These are phyloP conservation scores for Melampsora americana DNA, from an alignment of 1,284 basidiomycete genomes.

Conservation along the genomic window DNA sequence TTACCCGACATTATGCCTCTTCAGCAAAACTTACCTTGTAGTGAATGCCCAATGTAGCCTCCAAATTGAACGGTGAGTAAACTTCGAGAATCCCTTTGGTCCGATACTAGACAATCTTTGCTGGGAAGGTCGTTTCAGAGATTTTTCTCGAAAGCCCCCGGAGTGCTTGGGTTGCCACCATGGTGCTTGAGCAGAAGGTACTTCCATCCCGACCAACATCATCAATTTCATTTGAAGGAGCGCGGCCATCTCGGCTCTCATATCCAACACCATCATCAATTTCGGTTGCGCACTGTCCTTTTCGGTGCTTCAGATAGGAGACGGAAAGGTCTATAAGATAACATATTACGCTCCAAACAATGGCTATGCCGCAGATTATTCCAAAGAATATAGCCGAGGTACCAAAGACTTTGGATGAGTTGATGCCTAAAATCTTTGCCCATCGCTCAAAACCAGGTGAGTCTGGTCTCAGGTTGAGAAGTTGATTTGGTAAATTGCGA, in stretches of 20 bases:
- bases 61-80: constrained; percentile 2
- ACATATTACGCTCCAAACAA: neutral
- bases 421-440: constrained; percentile 15
- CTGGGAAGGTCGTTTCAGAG: neutral
- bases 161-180: constrained; percentile 3
- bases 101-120: neutral
- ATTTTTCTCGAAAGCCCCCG: neutral
- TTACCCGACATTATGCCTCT: neutral
- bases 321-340: constrained; percentile 8
- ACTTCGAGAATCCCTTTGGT: neutral
- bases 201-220: neutral
- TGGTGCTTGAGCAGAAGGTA: neutral
- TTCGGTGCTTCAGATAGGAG: no score
- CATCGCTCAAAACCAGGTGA: constrained; percentile 23
- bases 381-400: constrained; percentile 22
- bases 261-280: constrained; percentile 15
- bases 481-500: constrained; percentile 28
- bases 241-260: neutral
- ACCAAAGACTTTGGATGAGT: constrained; percentile 6
- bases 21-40: constrained; percentile 13
- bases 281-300: no score
- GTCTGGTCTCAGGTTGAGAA: constrained; percentile 21
- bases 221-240: neutral
- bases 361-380: neutral
- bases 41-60: constrained; percentile 18